phyloP scores from a whole-genome alignment of 352 stramenopile species.

The Globisporangium middletonii region DNA sequence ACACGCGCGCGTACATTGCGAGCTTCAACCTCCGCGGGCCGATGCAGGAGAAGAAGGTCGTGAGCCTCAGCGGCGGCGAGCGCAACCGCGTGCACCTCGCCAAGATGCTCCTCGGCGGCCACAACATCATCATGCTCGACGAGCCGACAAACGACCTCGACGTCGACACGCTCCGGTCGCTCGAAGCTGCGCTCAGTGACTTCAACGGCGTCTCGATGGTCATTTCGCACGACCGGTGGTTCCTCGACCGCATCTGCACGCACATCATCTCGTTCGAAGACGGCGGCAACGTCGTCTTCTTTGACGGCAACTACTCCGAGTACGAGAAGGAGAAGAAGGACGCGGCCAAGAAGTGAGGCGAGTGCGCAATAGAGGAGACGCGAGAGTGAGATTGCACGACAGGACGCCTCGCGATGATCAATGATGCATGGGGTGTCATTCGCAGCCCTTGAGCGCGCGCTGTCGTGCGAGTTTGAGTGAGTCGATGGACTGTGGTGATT shows the following conservation, averaged over 20 bases:
- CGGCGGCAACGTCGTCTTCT: slow-evolving; percentile 67
- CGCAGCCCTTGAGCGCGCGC: too few species aligned
- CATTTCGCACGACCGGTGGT: slow-evolving; percentile 95
- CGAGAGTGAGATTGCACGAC: background rate
- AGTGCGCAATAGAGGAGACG: background rate
- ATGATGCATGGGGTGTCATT: too few species aligned
- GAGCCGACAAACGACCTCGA: slow-evolving; percentile 87
- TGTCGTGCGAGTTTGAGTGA: too few species aligned
- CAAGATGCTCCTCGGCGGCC: slow-evolving; percentile 78
- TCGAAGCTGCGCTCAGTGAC: slow-evolving; percentile 79
- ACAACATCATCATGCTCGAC: slow-evolving; percentile 87
- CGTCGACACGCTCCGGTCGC: slow-evolving; percentile 79
- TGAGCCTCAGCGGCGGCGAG: slow-evolving; percentile 72
- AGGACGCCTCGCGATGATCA: background rate
- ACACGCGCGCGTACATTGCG: slow-evolving; percentile 81
- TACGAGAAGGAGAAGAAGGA: slow-evolving; percentile 73
- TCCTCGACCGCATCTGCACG: slow-evolving; percentile 92
- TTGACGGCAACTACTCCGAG: slow-evolving; percentile 85
- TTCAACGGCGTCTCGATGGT: slow-evolving; percentile 93
- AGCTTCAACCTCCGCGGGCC: slow-evolving; percentile 79
- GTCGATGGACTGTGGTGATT: too few species aligned
- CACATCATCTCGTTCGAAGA: slow-evolving; percentile 85
- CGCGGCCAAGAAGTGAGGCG: background rate
- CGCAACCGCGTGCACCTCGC: slow-evolving; percentile 83
- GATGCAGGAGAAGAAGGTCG: slow-evolving; percentile 83